A percentile compares a stretch with the other conserved stretches of the same genome.
Evolutionary conservation across 495 filamentous ascomycete species (phyloP).

Genomic region (Filosporella fistucella): DNA sequence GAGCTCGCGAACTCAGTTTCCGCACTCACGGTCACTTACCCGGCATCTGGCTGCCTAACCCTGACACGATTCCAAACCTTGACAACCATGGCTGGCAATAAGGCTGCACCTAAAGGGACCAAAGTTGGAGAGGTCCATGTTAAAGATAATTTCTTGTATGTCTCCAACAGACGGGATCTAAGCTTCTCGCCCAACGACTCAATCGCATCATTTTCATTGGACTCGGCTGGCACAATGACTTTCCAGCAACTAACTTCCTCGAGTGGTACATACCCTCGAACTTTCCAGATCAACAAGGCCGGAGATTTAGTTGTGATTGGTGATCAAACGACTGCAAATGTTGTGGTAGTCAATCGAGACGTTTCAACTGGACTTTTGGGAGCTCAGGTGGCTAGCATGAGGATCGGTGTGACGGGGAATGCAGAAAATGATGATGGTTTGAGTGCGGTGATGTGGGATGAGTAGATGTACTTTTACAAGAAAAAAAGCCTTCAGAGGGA

Average conservation of each 20-base stretch:
- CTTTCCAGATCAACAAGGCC: conserved; percentile 58
- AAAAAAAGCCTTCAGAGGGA: too few species aligned
- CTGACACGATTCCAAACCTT: conserved; percentile 39
- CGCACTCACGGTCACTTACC: conserved; percentile 54
- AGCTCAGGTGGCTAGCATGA: conserved; percentile 13
- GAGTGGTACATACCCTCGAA: conserved; percentile 55
- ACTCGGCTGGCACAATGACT: conserved; percentile 41
- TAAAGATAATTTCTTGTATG: conserved; percentile 46
- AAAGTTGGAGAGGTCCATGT: conserved; percentile 57
- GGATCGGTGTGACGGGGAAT: conserved; percentile 8
- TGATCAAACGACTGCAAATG: conserved; percentile 52
- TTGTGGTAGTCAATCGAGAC: conserved; percentile 57
- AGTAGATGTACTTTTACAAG: conserved; percentile 9
- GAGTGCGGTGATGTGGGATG: conserved; percentile 18
- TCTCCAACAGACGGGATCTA: conserved; percentile 34
- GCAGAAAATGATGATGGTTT: conserved; percentile 16
- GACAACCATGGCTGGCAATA: conserved; percentile 37
- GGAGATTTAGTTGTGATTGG: conserved; percentile 58
- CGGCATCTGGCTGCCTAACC: conserved; percentile 33
- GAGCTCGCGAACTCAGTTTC: conserved; percentile 58
- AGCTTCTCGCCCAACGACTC: conserved; percentile 33
- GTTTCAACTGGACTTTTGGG: conserved; percentile 45
- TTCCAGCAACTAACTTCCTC: conserved; percentile 47
- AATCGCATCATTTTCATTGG: conserved; percentile 31
- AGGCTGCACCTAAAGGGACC: conserved; percentile 31